Base-by-base conservation (phyloP, 768 basidiomycete species). In the Crassisporium funariophilum region DNA sequence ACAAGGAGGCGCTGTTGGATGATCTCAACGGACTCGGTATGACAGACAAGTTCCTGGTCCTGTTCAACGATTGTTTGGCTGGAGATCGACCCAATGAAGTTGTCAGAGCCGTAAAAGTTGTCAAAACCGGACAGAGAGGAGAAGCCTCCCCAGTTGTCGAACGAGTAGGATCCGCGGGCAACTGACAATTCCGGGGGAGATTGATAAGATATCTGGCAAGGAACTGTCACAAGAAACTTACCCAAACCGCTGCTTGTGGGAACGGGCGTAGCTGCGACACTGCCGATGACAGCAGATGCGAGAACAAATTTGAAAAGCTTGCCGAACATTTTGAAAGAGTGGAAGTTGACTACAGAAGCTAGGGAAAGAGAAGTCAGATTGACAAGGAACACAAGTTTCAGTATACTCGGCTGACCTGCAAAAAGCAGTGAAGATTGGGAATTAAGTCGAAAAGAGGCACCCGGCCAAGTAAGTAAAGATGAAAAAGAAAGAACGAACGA, bases 1-100 rank as follows among this genome's bases (percentile, higher is more conserved):
- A 77, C 65, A 34, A 70, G 62, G 38, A 77, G 66, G 13, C 69
- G 66, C 46, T 77, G 75, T 49, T 77, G 76, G 39, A 76, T 64
- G 59, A 77, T 70, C 44, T 62, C 61, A 35, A 75, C 48, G 11
- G 57, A 55, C 54, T 68, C 60, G 33, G 58, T 59, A 46, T 66
- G 69, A 65, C 73, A 75, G 38, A 73, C 73, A 20, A 75, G 47
- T 35, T 70, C 58, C 27, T 7, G 13, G 2, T 65, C 44, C 23
- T 65, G 57, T 31, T 69, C 56, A 21, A 68, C 63, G 27, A 73
- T 53, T 25, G 64, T 60, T 42, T 50, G 42, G 3, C 40, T 43
- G 20, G 57, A 55, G 47, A 71, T 62, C 29, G 44, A 49, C 36
- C 73, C 72, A 47, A 64, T 63, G 47, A 74, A 77, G 64, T 76